These are phyloP conservation scores for Ettlia oleoabundans DNA, from an alignment of 139 green algal species.

Conservation along the genomic window DNA sequence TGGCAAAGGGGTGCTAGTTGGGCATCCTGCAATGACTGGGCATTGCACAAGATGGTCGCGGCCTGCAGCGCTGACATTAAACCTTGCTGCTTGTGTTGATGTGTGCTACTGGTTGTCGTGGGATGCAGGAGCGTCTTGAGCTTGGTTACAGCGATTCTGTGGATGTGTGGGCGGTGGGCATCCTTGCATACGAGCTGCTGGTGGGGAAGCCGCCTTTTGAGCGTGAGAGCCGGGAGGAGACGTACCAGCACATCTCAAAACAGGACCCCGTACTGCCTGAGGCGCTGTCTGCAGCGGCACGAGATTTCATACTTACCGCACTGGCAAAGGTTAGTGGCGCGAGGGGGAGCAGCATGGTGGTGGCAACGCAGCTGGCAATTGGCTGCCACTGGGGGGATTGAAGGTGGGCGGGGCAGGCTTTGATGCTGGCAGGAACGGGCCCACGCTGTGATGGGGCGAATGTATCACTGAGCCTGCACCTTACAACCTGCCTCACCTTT, in stretches of 20 bases:
- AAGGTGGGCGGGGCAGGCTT: too few species aligned
- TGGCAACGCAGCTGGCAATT: background rate
- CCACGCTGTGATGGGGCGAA: too few species aligned
- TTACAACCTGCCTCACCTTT: too few species aligned
- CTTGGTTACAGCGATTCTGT: constrained; percentile 71
- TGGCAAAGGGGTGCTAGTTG: too few species aligned
- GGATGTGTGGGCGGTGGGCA: constrained; percentile 82
- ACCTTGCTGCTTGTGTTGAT: background rate
- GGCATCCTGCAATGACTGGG: background rate
- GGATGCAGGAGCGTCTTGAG: constrained; percentile 52
- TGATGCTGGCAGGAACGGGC: too few species aligned
- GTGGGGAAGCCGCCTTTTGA: constrained; percentile 81
- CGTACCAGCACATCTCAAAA: constrained; percentile 41
- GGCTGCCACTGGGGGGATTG: too few species aligned
- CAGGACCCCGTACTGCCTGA: constrained; percentile 33
- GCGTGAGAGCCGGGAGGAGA: constrained; percentile 44
- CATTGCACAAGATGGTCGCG: too few species aligned
- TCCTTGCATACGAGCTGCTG: constrained; percentile 86
- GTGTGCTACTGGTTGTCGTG: background rate
- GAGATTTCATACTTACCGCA: constrained; percentile 56
- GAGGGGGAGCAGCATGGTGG: too few species aligned
- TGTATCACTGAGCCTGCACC: too few species aligned
- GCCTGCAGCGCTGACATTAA: background rate
- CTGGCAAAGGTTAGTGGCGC: constrained; percentile 65
- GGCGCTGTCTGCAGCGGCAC: constrained; percentile 26